phyloP scores from a whole-genome alignment of 2,329 filamentous ascomycete species.

The Fusarium xylarioides region DNA sequence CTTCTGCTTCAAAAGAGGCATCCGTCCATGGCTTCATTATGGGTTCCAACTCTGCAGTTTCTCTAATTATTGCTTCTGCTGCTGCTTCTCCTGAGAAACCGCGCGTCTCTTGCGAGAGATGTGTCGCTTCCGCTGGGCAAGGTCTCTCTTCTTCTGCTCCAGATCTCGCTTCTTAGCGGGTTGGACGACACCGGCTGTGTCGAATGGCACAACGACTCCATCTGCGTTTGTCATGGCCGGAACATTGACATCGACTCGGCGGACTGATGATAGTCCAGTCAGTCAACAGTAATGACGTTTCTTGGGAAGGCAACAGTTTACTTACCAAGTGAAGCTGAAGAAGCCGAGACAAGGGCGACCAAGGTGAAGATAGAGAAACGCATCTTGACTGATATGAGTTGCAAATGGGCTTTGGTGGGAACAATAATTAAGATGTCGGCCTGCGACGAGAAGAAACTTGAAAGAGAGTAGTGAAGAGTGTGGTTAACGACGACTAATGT shows the following conservation, averaged over 20 bases:
- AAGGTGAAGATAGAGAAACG: slow-evolving; percentile 60
- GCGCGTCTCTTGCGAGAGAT: slow-evolving; percentile 2
- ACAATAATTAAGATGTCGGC: slow-evolving; percentile 54
- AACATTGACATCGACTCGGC: slow-evolving; percentile 46
- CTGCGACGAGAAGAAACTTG: slow-evolving; percentile 56
- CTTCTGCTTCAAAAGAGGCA: slow-evolving; percentile 1
- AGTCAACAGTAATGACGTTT: not conserved
- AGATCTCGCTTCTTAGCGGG: slow-evolving; percentile 43
- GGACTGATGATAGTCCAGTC: slow-evolving; percentile 26
- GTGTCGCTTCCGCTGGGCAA: slow-evolving; percentile 1
- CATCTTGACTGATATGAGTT: slow-evolving; percentile 55
- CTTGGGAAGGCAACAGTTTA: not conserved
- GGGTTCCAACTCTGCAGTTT: not conserved
- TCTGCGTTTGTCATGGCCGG: slow-evolving; percentile 57
- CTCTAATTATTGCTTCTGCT: slow-evolving; percentile 7
- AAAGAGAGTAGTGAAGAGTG: slow-evolving; percentile 1
- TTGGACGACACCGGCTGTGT: slow-evolving; percentile 54
- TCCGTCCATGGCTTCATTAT: slow-evolving; percentile 17
- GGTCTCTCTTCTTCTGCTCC: not conserved
- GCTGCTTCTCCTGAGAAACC: slow-evolving; percentile 4
- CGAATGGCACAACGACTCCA: slow-evolving; percentile 58
- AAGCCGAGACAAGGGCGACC: slow-evolving; percentile 57
- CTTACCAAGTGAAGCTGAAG: slow-evolving; percentile 52
- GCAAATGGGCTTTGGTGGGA: slow-evolving; percentile 21
- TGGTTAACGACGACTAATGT: not conserved